Conservation (phyloP, 805 yeast species). For the Wickerhamiella hasegawae region DNA sequence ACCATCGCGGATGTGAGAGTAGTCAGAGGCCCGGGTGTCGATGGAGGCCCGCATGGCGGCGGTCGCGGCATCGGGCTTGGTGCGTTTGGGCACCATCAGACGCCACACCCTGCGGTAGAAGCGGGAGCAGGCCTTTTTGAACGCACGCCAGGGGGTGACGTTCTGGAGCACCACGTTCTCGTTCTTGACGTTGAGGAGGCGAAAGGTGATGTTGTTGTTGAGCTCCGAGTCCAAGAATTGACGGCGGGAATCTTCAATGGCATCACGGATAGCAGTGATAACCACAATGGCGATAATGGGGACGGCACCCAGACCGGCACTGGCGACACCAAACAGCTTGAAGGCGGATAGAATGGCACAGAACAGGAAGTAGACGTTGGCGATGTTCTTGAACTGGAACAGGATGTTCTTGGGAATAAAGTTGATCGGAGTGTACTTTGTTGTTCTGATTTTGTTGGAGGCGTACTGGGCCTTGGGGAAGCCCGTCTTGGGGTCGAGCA, state of each 20-base stretch:
- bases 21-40: neutral
- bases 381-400: conserved; percentile 74
- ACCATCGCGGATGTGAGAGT: neutral
- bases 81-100: neutral
- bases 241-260: conserved; percentile 60
- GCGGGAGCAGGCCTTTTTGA: conserved; percentile 35
- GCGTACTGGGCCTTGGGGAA: conserved; percentile 46
- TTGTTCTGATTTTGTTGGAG: conserved; percentile 84
- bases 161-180: conserved; percentile 39
- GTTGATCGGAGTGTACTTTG: conserved; percentile 83
- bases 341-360: conserved; percentile 64
- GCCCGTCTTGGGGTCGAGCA: conserved; percentile 41
- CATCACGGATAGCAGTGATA: conserved; percentile 63
- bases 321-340: conserved; percentile 55
- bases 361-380: conserved; percentile 73
- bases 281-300: conserved; percentile 67
- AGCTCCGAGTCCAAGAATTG: conserved; percentile 47
- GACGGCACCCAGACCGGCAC: conserved; percentile 61
- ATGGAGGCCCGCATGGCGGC: conserved; percentile 6
- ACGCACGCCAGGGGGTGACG: conserved; percentile 48
- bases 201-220: conserved; percentile 48
- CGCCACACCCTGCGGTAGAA: conserved; percentile 7
- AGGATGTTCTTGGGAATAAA: conserved; percentile 74
- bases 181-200: conserved; percentile 37
- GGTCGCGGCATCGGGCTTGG: conserved; percentile 8